Base-by-base conservation (phyloP, 2,329 filamentous ascomycete species). In the Paracoccidioides brasiliensis region DNA sequence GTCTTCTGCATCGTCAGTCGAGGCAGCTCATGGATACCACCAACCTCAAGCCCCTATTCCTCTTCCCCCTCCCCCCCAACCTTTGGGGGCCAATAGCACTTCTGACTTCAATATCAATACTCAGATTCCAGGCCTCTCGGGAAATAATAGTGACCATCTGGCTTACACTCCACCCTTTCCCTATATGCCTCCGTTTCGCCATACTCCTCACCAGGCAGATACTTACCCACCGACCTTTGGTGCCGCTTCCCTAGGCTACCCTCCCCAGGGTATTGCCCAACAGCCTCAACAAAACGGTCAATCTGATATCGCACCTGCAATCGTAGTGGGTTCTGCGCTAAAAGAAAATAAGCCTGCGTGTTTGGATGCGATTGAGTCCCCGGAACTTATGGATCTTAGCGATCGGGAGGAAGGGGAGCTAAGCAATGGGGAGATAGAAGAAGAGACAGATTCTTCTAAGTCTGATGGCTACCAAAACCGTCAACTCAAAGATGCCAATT, bases 361-460 rank as follows among this genome's bases (percentile, higher is more conserved):
- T 10, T 32, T 44, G 46, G 52, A 44, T 35, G 33, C 37, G 9
- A 30, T 22, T 40, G 52, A 55, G 10, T 15, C 40, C 1, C 44
- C 49, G 28, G 57, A 58, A 35, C 64, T 67, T 14, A 64, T 67
- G 35, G 61, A 68, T 51, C 67, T 75, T 48, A 68, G 68, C 55
- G 76, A 79, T 56, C 72, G 72, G 55, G 87, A 93, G 64, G 88
- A 94, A 63, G 87, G 86, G 14, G 88, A 94, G 67, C 68, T 93
- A 35, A 86, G 82, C 59, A 88, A 91, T 62, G 80, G 77, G 15
- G 82, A 85, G 62, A 55, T 38, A 33, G 56, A 44, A 12, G 40
- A 44, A 56, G 44, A 49, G 15, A 44, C 28, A 8, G 46, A 30
- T 12, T 52, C 38, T 37, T 51, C 35, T 49, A 54, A 35, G 12